phyloP scores from a whole-genome alignment of 2,329 filamentous ascomycete species.

The Simplicillium sp. region DNA sequence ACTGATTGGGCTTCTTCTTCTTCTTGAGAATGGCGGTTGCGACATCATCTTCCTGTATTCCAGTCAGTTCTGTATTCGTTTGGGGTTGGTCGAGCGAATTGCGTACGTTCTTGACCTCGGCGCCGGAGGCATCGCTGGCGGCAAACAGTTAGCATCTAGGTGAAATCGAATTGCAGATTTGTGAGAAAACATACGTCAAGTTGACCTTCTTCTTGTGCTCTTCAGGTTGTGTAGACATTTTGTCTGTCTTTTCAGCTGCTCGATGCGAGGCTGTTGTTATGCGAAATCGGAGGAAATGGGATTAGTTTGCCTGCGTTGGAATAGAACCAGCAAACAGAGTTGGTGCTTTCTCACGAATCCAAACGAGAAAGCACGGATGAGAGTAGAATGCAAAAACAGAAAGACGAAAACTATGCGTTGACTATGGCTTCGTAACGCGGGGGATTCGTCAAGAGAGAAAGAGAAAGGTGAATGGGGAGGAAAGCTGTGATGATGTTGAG shows the following conservation, averaged over 20 bases:
- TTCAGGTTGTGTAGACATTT: conserved; percentile 60
- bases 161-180: not conserved
- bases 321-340: conserved; percentile 5
- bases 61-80: conserved; percentile 22
- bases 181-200: conserved; percentile 53
- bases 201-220: conserved; percentile 76
- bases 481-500: not conserved
- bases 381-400: not conserved
- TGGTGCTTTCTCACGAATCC: conserved; percentile 2
- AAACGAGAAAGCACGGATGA: conserved; percentile 5
- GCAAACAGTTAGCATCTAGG: conserved; percentile 23
- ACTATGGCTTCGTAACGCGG: not conserved
- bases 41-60: conserved; percentile 69
- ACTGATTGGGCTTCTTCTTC: conserved; percentile 99
- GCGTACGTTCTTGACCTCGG: conserved; percentile 73
- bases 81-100: conserved; percentile 7
- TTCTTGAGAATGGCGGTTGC: conserved; percentile 98
- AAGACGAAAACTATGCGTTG: too few relatives aligned
- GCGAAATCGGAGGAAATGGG: conserved; percentile 13
- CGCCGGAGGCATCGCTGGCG: conserved; percentile 75
- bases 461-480: conserved; percentile 1
- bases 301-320: too few relatives aligned
- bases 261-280: conserved; percentile 15
- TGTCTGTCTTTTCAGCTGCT: conserved; percentile 26
- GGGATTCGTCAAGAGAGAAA: conserved; percentile 1